phyloP scores from a whole-genome alignment of 768 basidiomycete species.

The Amanita thiersii region DNA sequence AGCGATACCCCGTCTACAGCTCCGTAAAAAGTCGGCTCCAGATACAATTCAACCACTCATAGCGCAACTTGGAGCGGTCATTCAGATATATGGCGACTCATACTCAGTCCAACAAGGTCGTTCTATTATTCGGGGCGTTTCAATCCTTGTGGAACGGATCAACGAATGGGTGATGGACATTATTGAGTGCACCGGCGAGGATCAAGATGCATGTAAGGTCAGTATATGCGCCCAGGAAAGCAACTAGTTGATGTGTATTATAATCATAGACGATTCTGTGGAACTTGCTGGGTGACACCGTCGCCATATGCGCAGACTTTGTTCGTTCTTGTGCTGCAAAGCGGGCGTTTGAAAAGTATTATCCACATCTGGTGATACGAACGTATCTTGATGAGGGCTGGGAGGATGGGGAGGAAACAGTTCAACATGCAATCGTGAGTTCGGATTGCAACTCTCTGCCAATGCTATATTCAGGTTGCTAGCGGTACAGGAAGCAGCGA shows the following conservation, averaged over 20 bases:
- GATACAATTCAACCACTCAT: constrained; percentile 35
- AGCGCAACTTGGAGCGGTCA: constrained; percentile 24
- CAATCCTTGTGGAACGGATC: constrained; percentile 19
- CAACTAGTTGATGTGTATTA: constrained; percentile 2
- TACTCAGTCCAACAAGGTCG: constrained; percentile 24
- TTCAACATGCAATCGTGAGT: constrained; percentile 33
- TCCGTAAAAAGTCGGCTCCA: constrained; percentile 31
- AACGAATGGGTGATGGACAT: constrained; percentile 22
- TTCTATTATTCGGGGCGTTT: constrained; percentile 19
- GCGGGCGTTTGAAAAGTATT: constrained; percentile 33
- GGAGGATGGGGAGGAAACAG: constrained; percentile 30
- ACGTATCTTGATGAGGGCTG: constrained; percentile 24
- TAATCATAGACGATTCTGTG: constrained; percentile 14
- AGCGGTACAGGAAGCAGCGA: constrained; percentile 25
- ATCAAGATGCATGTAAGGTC: constrained; percentile 22
- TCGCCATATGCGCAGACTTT: constrained; percentile 25
- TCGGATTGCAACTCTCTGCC: background rate
- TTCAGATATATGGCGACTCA: constrained; percentile 18
- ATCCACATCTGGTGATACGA: constrained; percentile 34
- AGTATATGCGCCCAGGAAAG: constrained; percentile 7
- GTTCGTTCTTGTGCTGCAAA: constrained; percentile 38
- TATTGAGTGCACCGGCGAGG: constrained; percentile 14
- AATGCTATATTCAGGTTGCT: constrained; percentile 1
- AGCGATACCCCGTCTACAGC: constrained; percentile 40
- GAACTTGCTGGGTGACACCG: constrained; percentile 12